Evolutionary conservation across 2,329 filamentous ascomycete species (phyloP).

Genomic region (Ophiostoma angusticollis): DNA sequence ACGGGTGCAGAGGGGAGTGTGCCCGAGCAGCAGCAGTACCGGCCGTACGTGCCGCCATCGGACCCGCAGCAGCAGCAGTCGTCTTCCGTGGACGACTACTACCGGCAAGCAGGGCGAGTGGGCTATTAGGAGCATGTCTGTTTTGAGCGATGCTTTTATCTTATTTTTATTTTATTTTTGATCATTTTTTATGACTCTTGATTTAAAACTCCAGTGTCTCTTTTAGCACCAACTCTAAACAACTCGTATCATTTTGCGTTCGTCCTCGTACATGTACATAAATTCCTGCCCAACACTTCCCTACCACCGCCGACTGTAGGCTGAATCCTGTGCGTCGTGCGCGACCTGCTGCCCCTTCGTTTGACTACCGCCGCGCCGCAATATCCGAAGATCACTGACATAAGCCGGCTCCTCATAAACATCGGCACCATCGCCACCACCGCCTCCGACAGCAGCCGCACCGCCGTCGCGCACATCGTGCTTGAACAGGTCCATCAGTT

Average conservation of each 20-base stretch:
- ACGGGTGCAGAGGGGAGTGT: background rate
- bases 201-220: too few relatives aligned
- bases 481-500: slow-evolving; percentile 83
- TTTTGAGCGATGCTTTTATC: background rate
- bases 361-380: slow-evolving; percentile 4
- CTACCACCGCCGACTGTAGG: slow-evolving; percentile 12
- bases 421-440: background rate
- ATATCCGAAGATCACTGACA: background rate
- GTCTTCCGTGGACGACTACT: slow-evolving; percentile 37
- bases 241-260: background rate
- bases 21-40: slow-evolving; percentile 37
- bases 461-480: slow-evolving; percentile 33
- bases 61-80: slow-evolving; percentile 24
- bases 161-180: background rate
- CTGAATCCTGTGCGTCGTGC: slow-evolving; percentile 8
- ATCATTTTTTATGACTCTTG: too few relatives aligned
- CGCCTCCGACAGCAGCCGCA: background rate
- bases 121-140: too few relatives aligned
- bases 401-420: background rate
- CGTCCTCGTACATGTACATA: background rate
- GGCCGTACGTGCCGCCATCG: slow-evolving; percentile 42
- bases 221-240: too few relatives aligned
- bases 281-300: too few relatives aligned
- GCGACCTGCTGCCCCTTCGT: background rate
- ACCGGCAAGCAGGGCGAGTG: slow-evolving; percentile 28